Evolutionary conservation across 768 basidiomycete species (phyloP).

Genomic region (Leccinum disarticulatum): DNA sequence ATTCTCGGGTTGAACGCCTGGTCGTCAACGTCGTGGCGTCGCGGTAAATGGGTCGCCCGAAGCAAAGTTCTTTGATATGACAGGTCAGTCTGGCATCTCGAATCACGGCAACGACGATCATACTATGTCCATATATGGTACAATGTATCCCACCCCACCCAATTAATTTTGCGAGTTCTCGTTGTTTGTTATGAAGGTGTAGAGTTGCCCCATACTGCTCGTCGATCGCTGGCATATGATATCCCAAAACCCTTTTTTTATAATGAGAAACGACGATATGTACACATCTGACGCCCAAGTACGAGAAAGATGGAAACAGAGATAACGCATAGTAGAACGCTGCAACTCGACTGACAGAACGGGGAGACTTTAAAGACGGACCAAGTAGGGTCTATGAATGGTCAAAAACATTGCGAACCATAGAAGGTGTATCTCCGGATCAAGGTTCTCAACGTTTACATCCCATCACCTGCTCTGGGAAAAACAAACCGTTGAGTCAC

Average conservation of each 20-base stretch:
- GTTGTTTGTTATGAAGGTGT: not conserved
- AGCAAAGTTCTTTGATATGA: not conserved
- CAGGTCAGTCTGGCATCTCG: conserved; percentile 12
- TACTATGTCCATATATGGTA: conserved; percentile 4
- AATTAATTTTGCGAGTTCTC: not conserved
- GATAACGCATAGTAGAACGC: not conserved
- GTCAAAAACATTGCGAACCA: conserved; percentile 1
- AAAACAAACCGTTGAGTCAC: conserved; percentile 17
- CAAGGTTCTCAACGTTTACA: conserved; percentile 17
- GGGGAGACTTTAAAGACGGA: not conserved
- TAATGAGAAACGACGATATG: not conserved
- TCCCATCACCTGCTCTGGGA: conserved; percentile 11
- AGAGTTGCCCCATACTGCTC: not conserved
- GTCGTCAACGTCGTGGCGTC: conserved; percentile 2
- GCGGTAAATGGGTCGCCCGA: conserved; percentile 9
- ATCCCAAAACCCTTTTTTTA: not conserved
- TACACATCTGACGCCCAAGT: not conserved
- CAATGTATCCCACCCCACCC: conserved; percentile 1
- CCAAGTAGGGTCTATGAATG: conserved; percentile 3
- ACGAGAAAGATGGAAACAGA: not conserved
- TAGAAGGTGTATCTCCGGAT: conserved; percentile 2
- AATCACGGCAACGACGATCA: conserved; percentile 20
- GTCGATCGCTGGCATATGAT: not conserved
- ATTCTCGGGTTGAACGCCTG: conserved; percentile 4
- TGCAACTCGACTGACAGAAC: not conserved